Conservation (phyloP, 2,329 filamentous ascomycete species). For the Trichoderma sp. region DNA sequence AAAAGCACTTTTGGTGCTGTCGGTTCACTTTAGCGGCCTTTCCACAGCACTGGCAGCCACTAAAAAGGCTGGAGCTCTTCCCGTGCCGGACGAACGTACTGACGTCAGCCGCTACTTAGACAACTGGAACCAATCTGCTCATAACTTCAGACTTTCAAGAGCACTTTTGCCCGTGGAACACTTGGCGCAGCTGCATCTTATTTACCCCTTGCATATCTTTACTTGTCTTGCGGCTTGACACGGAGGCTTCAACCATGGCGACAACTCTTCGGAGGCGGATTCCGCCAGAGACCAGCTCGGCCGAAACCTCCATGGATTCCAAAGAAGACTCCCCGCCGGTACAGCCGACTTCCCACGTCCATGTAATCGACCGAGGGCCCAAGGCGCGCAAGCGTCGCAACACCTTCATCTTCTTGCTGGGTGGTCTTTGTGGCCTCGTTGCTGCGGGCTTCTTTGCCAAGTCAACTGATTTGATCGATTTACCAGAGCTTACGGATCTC, state of each 20-base stretch:
- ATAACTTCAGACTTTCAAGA: not conserved
- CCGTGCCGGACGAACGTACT: not conserved
- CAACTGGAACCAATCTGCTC: not conserved
- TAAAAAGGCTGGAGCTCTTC: slow-evolving; percentile 10
- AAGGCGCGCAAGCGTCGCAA: slow-evolving; percentile 69
- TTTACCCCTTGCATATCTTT: not conserved
- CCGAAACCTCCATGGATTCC: slow-evolving; percentile 24
- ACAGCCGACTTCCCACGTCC: slow-evolving; percentile 36
- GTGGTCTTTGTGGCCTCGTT: slow-evolving; percentile 87
- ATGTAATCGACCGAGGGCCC: slow-evolving; percentile 44
- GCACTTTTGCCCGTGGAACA: not conserved
- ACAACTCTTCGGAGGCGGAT: slow-evolving; percentile 37
- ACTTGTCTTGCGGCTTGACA: not conserved
- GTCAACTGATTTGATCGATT: slow-evolving; percentile 82
- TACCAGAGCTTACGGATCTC: slow-evolving; percentile 67
- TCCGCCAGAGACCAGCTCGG: slow-evolving; percentile 25
- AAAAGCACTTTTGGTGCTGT: not conserved
- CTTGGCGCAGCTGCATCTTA: not conserved
- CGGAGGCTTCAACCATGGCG: slow-evolving; percentile 28
- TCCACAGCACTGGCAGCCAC: slow-evolving; percentile 1
- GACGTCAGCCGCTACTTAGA: slow-evolving; percentile 13
- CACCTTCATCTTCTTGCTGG: slow-evolving; percentile 81
- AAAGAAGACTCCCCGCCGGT: slow-evolving; percentile 31
- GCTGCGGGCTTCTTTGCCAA: slow-evolving; percentile 86
- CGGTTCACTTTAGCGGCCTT: not conserved